Conservation (phyloP, 805 yeast genomes). For the Hanseniaspora singularis region DNA sequence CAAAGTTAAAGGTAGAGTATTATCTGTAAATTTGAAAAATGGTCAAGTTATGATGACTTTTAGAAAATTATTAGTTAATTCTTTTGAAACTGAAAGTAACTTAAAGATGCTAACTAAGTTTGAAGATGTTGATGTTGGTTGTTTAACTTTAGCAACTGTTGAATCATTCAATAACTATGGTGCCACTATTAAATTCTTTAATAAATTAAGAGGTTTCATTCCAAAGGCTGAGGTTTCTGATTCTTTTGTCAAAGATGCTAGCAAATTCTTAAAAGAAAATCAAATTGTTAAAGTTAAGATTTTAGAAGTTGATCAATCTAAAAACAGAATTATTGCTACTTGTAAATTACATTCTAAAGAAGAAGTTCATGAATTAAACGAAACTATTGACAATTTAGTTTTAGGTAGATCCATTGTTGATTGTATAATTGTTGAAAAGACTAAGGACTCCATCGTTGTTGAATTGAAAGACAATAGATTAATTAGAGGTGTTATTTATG, state of each 20-base stretch:
- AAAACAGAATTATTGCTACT: constrained; percentile 52
- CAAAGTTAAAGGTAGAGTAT: constrained; percentile 63
- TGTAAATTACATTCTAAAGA: constrained; percentile 50
- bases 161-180: constrained; percentile 63
- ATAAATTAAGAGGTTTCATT: constrained; percentile 61
- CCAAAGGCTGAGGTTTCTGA: constrained; percentile 87
- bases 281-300: constrained; percentile 72
- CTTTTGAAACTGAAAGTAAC: constrained; percentile 28
- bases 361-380: constrained; percentile 36
- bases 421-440: constrained; percentile 58
- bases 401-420: constrained; percentile 53
- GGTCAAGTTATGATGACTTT: constrained; percentile 53
- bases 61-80: constrained; percentile 69
- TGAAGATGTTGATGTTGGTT: constrained; percentile 40
- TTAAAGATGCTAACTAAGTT: constrained; percentile 30
- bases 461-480: constrained; percentile 38
- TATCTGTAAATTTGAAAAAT: constrained; percentile 36
- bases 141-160: constrained; percentile 57
- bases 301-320: constrained; percentile 41
- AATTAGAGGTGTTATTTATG: constrained; percentile 57
- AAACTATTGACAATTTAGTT: constrained; percentile 36
- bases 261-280: constrained; percentile 66
- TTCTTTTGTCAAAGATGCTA: constrained; percentile 65
- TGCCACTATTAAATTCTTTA: constrained; percentile 74
- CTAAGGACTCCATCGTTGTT: constrained; percentile 59